These are phyloP conservation scores for Claviceps spartinae DNA, from an alignment of 2,329 filamentous ascomycete species.

Conservation along the genomic window DNA sequence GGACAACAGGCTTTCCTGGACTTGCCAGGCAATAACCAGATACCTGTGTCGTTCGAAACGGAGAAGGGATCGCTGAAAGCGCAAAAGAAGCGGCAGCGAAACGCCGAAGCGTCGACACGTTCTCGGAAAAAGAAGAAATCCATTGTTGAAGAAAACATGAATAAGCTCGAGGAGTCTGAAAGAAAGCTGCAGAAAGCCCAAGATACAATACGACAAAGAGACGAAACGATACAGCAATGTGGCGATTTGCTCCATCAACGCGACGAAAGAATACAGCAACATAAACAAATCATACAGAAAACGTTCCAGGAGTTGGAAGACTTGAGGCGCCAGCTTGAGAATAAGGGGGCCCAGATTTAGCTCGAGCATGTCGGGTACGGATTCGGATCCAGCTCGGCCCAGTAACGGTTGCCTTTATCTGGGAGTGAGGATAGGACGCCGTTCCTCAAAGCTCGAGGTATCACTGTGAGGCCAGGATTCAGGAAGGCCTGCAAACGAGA, in stretches of 20 bases:
- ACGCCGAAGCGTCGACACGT: slow-evolving; percentile 77
- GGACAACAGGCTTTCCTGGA: slow-evolving; percentile 26
- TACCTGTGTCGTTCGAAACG: slow-evolving; percentile 59
- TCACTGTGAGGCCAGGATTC: slow-evolving; percentile 8
- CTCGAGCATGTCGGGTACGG: slow-evolving; percentile 27
- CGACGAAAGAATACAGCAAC: too few species aligned
- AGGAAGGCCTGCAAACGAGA: slow-evolving; percentile 22
- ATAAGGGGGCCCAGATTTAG: slow-evolving; percentile 28
- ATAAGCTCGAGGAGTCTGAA: slow-evolving; percentile 56
- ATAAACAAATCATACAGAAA: slow-evolving; percentile 17
- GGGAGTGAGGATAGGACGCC: slow-evolving; percentile 31
- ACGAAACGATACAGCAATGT: too few species aligned
- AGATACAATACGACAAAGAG: too few species aligned
- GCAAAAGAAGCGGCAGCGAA: slow-evolving; percentile 74
- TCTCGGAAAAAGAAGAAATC: slow-evolving; percentile 63
- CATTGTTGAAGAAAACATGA: slow-evolving; percentile 59
- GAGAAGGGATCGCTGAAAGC: slow-evolving; percentile 71
- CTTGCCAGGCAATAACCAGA: slow-evolving; percentile 25
- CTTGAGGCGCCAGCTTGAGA: slow-evolving; percentile 47
- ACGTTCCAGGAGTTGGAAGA: slow-evolving; percentile 40
- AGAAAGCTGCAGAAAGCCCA: slow-evolving; percentile 40
- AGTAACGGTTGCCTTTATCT: slow-evolving; percentile 25
- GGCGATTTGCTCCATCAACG: too few species aligned
- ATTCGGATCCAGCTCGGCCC: slow-evolving; percentile 22
- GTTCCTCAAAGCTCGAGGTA: slow-evolving; percentile 31